Percentiles rank a stretch among this genome's conserved stretches.
Conservation (phyloP, 805 yeast genomes). For the Pichia insulana region DNA sequence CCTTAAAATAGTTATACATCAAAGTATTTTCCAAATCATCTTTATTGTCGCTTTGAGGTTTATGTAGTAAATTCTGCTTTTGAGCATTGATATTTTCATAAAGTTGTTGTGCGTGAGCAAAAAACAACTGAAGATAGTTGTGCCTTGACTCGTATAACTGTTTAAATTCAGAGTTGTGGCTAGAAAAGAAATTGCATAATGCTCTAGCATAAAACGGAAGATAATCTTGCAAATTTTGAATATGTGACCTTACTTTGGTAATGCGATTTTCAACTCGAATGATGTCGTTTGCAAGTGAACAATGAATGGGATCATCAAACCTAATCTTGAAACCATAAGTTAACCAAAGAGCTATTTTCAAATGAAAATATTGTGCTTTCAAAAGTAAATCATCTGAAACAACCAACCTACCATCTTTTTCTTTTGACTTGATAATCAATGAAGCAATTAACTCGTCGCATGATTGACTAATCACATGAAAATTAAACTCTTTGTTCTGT, state of each 20-base stretch:
- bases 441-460: constrained; percentile 22
- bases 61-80: neutral
- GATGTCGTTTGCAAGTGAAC: constrained; percentile 39
- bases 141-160: constrained; percentile 37
- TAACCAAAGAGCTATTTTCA: constrained; percentile 40
- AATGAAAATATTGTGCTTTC: constrained; percentile 40
- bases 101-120: constrained; percentile 18
- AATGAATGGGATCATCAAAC: constrained; percentile 32
- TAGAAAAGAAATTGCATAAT: constrained; percentile 12
- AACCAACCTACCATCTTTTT: neutral
- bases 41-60: neutral
- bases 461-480: constrained; percentile 32
- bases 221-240: constrained; percentile 47
- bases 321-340: constrained; percentile 48
- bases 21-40: constrained; percentile 15
- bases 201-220: constrained; percentile 35
- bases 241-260: constrained; percentile 48
- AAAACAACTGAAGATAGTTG: constrained; percentile 36
- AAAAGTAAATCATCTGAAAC: constrained; percentile 17
- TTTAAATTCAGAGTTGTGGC: constrained; percentile 14
- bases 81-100: neutral
- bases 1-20: constrained; percentile 21
- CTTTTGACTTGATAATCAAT: constrained; percentile 10
- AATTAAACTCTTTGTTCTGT: constrained; percentile 26
- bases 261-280: constrained; percentile 48